These are phyloP conservation scores for Dalbergia oliveri DNA, from an alignment of 306 rosid species.

Conservation along the genomic window DNA sequence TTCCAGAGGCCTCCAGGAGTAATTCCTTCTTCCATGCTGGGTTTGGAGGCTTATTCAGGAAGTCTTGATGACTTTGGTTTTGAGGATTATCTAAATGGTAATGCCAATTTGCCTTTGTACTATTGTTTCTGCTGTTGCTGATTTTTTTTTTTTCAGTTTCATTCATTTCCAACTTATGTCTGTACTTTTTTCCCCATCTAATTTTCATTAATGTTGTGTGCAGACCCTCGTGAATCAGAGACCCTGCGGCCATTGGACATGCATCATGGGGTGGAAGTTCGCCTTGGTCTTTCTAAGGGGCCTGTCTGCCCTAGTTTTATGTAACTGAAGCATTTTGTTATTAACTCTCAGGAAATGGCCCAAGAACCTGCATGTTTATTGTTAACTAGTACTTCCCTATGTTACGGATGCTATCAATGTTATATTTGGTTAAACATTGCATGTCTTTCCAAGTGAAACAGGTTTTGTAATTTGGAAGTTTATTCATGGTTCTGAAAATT, in stretches of 20 bases:
- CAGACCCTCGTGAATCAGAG: conserved; percentile 94
- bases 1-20: conserved; percentile 84
- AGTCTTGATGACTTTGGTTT: conserved; percentile 67
- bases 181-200: neutral
- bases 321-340: conserved; percentile 34
- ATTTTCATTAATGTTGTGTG: conserved; percentile 40
- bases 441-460: neutral
- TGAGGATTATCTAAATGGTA: conserved; percentile 87
- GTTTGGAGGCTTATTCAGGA: conserved; percentile 79
- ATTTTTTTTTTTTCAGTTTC: neutral
- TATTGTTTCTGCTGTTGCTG: neutral
- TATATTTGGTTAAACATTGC: neutral
- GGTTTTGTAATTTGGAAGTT: neutral
- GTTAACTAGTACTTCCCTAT: conserved; percentile 6
- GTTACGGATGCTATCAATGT: conserved; percentile 9
- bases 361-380: neutral
- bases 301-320: conserved; percentile 81
- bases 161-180: neutral
- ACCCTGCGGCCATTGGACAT: conserved; percentile 71
- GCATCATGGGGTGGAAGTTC: conserved; percentile 98
- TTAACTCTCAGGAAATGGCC: neutral
- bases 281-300: conserved; percentile 90
- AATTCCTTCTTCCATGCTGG: conserved; percentile 81
- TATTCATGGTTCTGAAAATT: no score
- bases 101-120: conserved; percentile 20